A percentile compares a stretch with the other conserved stretches of the same genome.
Conservation (phyloP, 257 asterid species). For the Eucommia ulmoides region DNA sequence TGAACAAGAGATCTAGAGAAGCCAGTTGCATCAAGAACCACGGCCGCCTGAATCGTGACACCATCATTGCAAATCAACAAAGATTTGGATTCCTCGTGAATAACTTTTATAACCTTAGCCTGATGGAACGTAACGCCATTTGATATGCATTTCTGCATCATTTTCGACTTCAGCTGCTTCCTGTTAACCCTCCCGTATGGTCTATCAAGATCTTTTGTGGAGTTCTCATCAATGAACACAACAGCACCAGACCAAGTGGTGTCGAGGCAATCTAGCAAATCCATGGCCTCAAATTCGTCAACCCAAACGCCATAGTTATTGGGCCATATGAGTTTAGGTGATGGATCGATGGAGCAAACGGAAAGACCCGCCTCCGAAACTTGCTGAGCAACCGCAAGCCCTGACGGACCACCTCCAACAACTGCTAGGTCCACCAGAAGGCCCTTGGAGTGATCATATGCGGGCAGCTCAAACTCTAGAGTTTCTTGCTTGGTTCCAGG, state of each 20-base stretch:
- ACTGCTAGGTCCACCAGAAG: slow-evolving; percentile 75
- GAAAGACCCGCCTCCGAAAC: slow-evolving; percentile 94
- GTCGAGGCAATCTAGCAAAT: slow-evolving; percentile 88
- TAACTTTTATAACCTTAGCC: slow-evolving; percentile 82
- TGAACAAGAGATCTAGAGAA: slow-evolving; percentile 78
- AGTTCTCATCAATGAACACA: slow-evolving; percentile 52
- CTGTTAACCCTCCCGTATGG: slow-evolving; percentile 91
- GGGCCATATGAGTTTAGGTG: slow-evolving; percentile 88
- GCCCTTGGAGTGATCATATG: slow-evolving; percentile 64
- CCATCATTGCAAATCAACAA: slow-evolving; percentile 80
- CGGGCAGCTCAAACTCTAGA: slow-evolving; percentile 89
- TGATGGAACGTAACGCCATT: slow-evolving; percentile 95
- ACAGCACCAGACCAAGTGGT: slow-evolving; percentile 87
- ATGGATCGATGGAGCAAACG: slow-evolving; percentile 90
- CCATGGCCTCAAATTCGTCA: slow-evolving; percentile 98
- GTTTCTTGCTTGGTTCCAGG: slow-evolving; percentile 87
- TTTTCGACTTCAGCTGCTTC: slow-evolving; percentile 76
- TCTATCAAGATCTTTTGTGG: slow-evolving; percentile 60
- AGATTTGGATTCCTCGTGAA: slow-evolving; percentile 81
- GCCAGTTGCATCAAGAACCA: slow-evolving; percentile 98
- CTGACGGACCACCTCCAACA: slow-evolving; percentile 98
- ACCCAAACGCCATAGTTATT: slow-evolving; percentile 98
- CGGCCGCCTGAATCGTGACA: slow-evolving; percentile 69
- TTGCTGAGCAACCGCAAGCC: slow-evolving; percentile 96
- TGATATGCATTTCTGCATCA: slow-evolving; percentile 87